A percentile compares a stretch with the other conserved stretches of the same genome.
Evolutionary conservation across 1,284 basidiomycete genomes (phyloP).

Genomic region (Mycena sp.): DNA sequence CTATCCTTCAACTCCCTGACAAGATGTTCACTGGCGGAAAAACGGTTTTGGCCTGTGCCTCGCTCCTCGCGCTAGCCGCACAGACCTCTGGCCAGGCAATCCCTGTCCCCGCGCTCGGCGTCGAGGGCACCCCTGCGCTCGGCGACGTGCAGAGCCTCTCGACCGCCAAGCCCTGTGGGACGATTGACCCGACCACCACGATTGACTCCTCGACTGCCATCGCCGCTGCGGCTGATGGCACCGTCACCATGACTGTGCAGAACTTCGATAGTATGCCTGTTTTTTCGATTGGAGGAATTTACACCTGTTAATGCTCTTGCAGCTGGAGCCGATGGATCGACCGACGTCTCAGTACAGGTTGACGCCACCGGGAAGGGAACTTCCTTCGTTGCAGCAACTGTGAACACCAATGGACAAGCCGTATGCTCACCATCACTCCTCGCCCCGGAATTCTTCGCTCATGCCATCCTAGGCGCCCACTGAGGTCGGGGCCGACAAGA

Average conservation of each 20-base stretch:
- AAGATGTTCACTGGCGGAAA: conserved; percentile 29
- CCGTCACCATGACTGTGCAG: conserved; percentile 31
- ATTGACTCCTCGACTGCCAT: conserved; percentile 35
- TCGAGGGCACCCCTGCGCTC: conserved; percentile 29
- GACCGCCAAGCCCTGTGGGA: conserved; percentile 31
- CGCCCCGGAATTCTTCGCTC: not conserved
- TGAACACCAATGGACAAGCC: conserved; percentile 49
- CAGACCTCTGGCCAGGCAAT: conserved; percentile 26
- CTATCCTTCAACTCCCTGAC: conserved; percentile 5
- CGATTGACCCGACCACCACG: conserved; percentile 31
- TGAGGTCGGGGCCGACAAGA: conserved; percentile 39
- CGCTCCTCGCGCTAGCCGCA: conserved; percentile 23
- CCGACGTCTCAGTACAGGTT: conserved; percentile 39
- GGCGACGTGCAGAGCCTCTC: conserved; percentile 34
- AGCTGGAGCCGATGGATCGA: conserved; percentile 35
- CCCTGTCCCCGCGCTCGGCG: conserved; percentile 34
- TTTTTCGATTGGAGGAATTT: not conserved
- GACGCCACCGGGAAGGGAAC: conserved; percentile 50
- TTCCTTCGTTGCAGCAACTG: conserved; percentile 45
- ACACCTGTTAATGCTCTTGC: not conserved
- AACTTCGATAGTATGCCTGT: conserved; percentile 35
- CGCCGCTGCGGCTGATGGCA: conserved; percentile 31
- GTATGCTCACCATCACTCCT: conserved; percentile 31
- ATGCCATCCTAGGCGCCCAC: conserved; percentile 37
- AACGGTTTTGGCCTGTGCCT: conserved; percentile 23